Conservation (phyloP, 768 basidiomycete genomes). For the Leccinum boreale region DNA sequence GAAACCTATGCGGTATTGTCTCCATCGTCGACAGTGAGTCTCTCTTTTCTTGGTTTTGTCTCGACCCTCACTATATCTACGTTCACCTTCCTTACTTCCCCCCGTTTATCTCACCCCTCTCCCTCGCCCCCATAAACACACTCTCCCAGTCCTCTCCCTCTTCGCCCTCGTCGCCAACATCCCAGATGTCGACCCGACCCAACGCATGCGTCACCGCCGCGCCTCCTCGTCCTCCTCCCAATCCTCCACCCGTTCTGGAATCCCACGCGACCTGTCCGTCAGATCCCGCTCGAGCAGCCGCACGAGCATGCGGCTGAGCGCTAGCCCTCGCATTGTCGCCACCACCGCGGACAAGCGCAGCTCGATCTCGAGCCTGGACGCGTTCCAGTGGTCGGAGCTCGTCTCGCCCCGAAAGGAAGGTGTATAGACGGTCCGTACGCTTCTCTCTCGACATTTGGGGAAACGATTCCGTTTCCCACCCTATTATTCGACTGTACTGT, state of each 20-base stretch:
- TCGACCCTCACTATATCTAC: not conserved
- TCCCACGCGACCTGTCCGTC: conserved; percentile 31
- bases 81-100: not conserved
- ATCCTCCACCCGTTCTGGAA: conserved; percentile 40
- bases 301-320: conserved; percentile 34
- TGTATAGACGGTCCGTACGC: conserved; percentile 1
- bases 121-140: not conserved
- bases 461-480: not conserved
- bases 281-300: conserved; percentile 44
- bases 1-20: conserved; percentile 68
- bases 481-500: conserved; percentile 7
- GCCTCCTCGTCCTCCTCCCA: conserved; percentile 71
- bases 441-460: not conserved
- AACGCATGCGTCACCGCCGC: conserved; percentile 76
- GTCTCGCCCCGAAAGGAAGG: conserved; percentile 32
- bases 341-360: conserved; percentile 28
- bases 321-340: conserved; percentile 32
- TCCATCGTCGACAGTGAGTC: conserved; percentile 77
- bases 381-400: conserved; percentile 33
- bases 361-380: conserved; percentile 30
- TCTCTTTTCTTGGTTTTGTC: not conserved
- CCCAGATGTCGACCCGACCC: conserved; percentile 70
- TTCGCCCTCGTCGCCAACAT: conserved; percentile 77
- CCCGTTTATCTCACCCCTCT: not conserved
- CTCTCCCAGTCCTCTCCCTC: conserved; percentile 60